These are phyloP conservation scores for Melocanna baccifera DNA, from an alignment of 176 grass and related monocot genomes.

Conservation along the genomic window DNA sequence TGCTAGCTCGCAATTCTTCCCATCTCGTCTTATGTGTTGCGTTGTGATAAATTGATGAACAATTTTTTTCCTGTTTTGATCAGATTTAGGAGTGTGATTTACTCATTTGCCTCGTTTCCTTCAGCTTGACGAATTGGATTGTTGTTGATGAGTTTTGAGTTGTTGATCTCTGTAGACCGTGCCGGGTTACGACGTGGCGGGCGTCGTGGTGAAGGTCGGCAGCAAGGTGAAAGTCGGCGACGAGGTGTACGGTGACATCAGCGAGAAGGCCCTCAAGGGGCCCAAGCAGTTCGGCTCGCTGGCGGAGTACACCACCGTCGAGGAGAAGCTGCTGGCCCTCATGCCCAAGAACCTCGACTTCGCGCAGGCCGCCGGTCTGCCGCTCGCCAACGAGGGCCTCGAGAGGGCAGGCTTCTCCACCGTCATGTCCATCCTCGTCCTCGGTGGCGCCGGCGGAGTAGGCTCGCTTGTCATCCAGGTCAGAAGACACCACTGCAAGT, in stretches of 20 bases:
- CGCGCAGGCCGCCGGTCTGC: slow-evolving; percentile 58
- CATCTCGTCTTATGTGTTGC: neutral
- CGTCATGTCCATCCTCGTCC: slow-evolving; percentile 76
- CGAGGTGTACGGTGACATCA: slow-evolving; percentile 94
- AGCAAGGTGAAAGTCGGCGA: slow-evolving; percentile 70
- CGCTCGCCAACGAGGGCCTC: slow-evolving; percentile 68
- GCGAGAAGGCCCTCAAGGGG: slow-evolving; percentile 72
- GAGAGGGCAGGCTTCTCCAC: slow-evolving; percentile 52
- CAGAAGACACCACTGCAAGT: neutral
- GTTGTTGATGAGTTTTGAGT: neutral
- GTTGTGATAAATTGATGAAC: neutral
- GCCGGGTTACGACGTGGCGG: slow-evolving; percentile 84
- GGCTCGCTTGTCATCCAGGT: slow-evolving; percentile 91
- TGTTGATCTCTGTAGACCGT: slow-evolving; percentile 54
- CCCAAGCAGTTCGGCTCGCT: slow-evolving; percentile 87
- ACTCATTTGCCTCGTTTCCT: neutral
- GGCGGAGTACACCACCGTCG: slow-evolving; percentile 79
- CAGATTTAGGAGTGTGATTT: neutral
- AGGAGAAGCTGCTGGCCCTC: slow-evolving; percentile 77
- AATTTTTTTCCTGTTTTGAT: neutral
- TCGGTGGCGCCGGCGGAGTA: slow-evolving; percentile 82
- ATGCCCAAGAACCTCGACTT: slow-evolving; percentile 80
- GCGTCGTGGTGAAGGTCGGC: slow-evolving; percentile 79
- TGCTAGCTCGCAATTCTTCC: neutral
- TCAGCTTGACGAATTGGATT: neutral